A percentile compares a stretch with the other conserved stretches of the same genome.
phyloP scores from a whole-genome alignment of 805 yeast species.

The Metschnikowia gelsemii region DNA sequence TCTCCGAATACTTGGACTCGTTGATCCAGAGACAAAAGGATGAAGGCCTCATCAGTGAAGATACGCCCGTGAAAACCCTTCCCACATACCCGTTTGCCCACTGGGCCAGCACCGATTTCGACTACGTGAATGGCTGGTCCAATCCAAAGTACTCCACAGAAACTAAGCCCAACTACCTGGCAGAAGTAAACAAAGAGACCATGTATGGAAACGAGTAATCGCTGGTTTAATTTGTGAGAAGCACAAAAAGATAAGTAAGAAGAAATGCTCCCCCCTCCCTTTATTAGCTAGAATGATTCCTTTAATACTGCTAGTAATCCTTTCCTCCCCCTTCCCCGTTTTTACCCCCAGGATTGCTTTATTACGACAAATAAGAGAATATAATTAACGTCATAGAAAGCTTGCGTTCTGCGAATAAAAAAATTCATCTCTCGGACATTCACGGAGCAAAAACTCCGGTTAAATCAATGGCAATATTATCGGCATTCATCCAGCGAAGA shows the following conservation, averaged over 20 bases:
- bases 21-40: slow-evolving; percentile 59
- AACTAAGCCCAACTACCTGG: slow-evolving; percentile 27
- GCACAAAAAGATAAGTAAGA: neutral
- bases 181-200: slow-evolving; percentile 22
- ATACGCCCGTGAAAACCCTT: slow-evolving; percentile 56
- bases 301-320: too few relatives aligned
- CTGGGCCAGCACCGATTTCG: slow-evolving; percentile 46
- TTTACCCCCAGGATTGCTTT: too few relatives aligned
- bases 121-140: slow-evolving; percentile 39
- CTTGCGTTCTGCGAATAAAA: too few relatives aligned
- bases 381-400: too few relatives aligned
- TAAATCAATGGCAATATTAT: too few relatives aligned
- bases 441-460: too few relatives aligned
- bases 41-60: slow-evolving; percentile 51
- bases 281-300: too few relatives aligned
- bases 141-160: slow-evolving; percentile 32
- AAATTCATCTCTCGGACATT: too few relatives aligned
- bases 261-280: neutral
- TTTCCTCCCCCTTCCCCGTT: too few relatives aligned
- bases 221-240: too few relatives aligned
- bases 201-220: slow-evolving; percentile 19
- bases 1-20: slow-evolving; percentile 55
- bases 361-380: too few relatives aligned
- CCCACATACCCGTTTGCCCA: slow-evolving; percentile 67
- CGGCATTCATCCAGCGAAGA: too few relatives aligned